Evolutionary conservation across 768 basidiomycete species (phyloP), one percentile per base, ranked within the genome.

Genomic region (Russula foetens): DNA sequence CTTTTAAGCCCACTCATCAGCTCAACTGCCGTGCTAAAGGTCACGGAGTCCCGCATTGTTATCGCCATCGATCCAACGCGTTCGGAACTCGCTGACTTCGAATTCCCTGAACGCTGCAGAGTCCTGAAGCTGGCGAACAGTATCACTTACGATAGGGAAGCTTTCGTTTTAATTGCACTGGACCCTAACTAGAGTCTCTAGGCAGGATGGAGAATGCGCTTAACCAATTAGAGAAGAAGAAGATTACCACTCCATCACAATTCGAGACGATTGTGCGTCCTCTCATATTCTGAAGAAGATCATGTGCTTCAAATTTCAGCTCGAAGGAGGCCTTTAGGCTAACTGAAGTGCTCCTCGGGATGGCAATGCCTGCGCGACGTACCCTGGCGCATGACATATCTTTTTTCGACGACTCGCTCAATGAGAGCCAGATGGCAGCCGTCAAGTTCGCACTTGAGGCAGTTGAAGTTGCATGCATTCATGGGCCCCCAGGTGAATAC

Each of bases 111-210:
- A 67, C 79, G 88, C 52, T 91, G 92, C 72, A 79, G 90, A 19
- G 74, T 94, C 53, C 70, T 98, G 53, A 98, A 98, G 69, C 77
- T 96, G 2, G 93, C 93, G 14, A 98, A 98, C 67, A 92, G 86
- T 56, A 84, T 91, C 17, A 98, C 95, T 0, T 94, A 90, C 70
- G 92, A 94, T 67, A 81, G 94, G 90, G 84, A 69, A 45, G 63
- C 38, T 46, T 54, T 48, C 38, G 21, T 28, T 4, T 49, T 26
- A 7, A 19, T 17, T 17, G 31, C 7, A 43, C 4, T 35, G 24
- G 15, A 52, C 6, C 44, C 23, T 28, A 43, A 33, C 26, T 31
- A 41, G 26, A 46, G 26, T 14, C 33, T 59, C 41, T 57, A 46
- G 35, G 11, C 58, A 92, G 93, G 64, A 97, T 98, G 93, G 90